Evolutionary conservation across 2,329 filamentous ascomycete genomes (phyloP), one percentile per base, ranked within the genome.

Genomic region (Paecilomyces dactylethromorphus): DNA sequence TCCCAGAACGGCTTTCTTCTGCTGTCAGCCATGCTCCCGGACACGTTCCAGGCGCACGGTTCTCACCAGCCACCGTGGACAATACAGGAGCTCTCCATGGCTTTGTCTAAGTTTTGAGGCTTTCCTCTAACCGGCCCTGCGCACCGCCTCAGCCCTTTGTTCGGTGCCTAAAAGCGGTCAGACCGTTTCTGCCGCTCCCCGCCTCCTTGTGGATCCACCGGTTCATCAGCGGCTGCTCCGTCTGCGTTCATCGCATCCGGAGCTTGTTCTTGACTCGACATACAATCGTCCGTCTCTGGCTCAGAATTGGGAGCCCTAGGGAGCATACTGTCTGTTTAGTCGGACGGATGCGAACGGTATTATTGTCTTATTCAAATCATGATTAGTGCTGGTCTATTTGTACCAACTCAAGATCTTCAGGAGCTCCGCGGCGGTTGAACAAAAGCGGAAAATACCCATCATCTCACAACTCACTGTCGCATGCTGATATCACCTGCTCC

Each of bases 341-440:
- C 35, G 3, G 3, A n/a, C n/a, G 13, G 35, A 45, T n/a, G 35
- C 35, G 35, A 45, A 7, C n/a, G 15, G 6, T 15, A 35, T 45
- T 22, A 51, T 21, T 56, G 31, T 51, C 32, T 55, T 24, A n/a
- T 59, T 13, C 57, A 57, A 69, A 66, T 58, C 61, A 68, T 68
- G 67, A 64, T 61, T 64, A 62, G 59, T 62, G 59, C 58, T 60
- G 63, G 58, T 59, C 59, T 53, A 53, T 63, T 66, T 62, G 60
- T 65, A 59, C 63, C 60, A 61, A 65, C 64, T 59, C 60, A 64
- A 62, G 60, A 63, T 61, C 61, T 63, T 58, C 65, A 66, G 60
- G 65, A 66, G 64, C 68, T 68, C 60, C 64, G 65, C 61, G 69
- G 68, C 65, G 66, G 65, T 60, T 70, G 64, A 65, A 45, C 39